Base-by-base conservation (phyloP, 352 stramenopile species). In the Globisporangium orthogonon region DNA sequence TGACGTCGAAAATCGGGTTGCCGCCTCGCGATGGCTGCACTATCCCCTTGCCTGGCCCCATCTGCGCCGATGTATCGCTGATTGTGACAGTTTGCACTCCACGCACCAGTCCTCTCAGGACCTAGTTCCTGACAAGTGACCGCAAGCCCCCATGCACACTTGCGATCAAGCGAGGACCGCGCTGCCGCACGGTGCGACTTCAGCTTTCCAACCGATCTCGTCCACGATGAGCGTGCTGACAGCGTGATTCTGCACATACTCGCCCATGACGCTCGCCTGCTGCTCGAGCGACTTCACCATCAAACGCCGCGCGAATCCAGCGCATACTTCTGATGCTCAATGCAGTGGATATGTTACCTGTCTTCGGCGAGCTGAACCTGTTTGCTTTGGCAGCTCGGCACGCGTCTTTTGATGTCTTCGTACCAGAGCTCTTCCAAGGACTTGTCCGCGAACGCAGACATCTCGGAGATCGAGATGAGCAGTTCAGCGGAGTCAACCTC, bases 231-330 rank as follows among this genome's bases (percentile, higher is more conserved):
- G 76, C 29, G 80, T 89, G 53, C 86, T 58, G 17, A 94, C 87
- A 9, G 86, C 95, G 67, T 97, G 84, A 63, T 97, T 96, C 58
- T 97, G 87, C 29, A 96, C 81, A 52, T 78, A 91, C 71, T 97
- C 87, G 48, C 94, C 71, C 87, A 97, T 97, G 3, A 94, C 74
- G 18, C 63, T 56, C 17, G 67, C 71, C 66, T 94, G 86, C 9
- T 74, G 65, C 41, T 88, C 69, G 1, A 94, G 61, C n/a, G 67
- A 78, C 35, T 58, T 59, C 14, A 97, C 86, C 81, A 94, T 92
- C 76, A 96, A 89, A 33, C 86, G 80, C 35, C 85, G 56, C 30
- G 85, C 73, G 52, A 63, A 74, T 18, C 86, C 86, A 45, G 95
- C 60, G 54, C 83, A 94, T 31, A 47, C 50, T 58, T 97, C 23